Conservation (phyloP, 768 basidiomycete species). For the Psilocybe sp. region DNA sequence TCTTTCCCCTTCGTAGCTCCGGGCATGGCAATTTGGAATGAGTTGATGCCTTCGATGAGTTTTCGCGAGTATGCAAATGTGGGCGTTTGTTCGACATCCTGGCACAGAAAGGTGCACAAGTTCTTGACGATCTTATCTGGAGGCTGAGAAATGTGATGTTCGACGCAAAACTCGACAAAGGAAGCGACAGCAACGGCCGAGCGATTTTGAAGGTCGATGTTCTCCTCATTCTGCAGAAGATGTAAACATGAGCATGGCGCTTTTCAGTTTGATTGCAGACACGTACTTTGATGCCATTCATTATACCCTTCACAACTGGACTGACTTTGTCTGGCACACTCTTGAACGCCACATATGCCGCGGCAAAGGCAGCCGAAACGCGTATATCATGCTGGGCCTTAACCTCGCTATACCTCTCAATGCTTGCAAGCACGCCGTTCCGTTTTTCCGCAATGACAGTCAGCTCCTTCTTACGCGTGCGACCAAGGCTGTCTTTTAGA, state of each 20-base stretch:
- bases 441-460: slow-evolving; percentile 76
- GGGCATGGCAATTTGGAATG: slow-evolving; percentile 49
- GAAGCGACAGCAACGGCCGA: slow-evolving; percentile 84
- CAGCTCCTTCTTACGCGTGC: slow-evolving; percentile 77
- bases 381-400: slow-evolving; percentile 86
- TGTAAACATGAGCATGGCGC: slow-evolving; percentile 7
- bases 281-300: slow-evolving; percentile 93
- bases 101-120: slow-evolving; percentile 93
- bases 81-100: slow-evolving; percentile 86
- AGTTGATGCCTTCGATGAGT: slow-evolving; percentile 69
- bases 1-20: slow-evolving; percentile 29
- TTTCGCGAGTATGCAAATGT: slow-evolving; percentile 74
- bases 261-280: not conserved
- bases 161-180: slow-evolving; percentile 83
- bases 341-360: slow-evolving; percentile 85
- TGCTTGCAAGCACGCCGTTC: slow-evolving; percentile 58
- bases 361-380: slow-evolving; percentile 86
- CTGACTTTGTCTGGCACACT: slow-evolving; percentile 91
- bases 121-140: slow-evolving; percentile 97
- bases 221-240: slow-evolving; percentile 82
- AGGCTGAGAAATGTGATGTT: slow-evolving; percentile 73
- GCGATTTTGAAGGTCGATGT: slow-evolving; percentile 81
- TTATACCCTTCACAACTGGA: slow-evolving; percentile 93
- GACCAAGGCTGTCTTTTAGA: slow-evolving; percentile 71
- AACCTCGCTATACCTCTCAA: slow-evolving; percentile 77